Evolutionary conservation across 768 basidiomycete genomes (phyloP).

Genomic region (Paxillus involutus): DNA sequence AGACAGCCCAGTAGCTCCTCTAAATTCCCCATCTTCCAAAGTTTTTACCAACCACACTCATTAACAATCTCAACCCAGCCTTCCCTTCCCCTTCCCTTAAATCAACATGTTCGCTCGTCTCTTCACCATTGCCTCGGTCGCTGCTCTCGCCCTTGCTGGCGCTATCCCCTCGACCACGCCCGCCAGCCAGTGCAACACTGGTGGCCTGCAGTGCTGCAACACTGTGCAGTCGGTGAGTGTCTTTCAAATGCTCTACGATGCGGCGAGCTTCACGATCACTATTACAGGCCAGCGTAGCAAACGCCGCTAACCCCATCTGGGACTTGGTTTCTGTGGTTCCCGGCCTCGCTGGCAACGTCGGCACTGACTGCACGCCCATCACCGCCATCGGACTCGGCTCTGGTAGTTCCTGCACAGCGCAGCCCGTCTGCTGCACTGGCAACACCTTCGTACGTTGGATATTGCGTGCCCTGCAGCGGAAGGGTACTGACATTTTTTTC

Average conservation of each 20-base stretch:
- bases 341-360: constrained; percentile 6
- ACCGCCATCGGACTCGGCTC: not conserved
- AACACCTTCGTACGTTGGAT: constrained; percentile 7
- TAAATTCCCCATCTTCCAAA: not conserved
- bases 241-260: not conserved
- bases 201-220: constrained; percentile 14
- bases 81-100: not conserved
- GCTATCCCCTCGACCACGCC: constrained; percentile 2
- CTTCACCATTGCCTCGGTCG: constrained; percentile 12
- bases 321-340: not conserved
- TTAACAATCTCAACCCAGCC: not conserved
- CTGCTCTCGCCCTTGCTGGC: constrained; percentile 11
- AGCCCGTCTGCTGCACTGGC: constrained; percentile 11
- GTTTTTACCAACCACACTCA: constrained; percentile 6
- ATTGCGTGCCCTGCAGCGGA: too few relatives aligned
- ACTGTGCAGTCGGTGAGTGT: constrained; percentile 3
- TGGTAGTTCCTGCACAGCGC: constrained; percentile 1
- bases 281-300: not conserved
- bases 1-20: not conserved
- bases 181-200: constrained; percentile 10
- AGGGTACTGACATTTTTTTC: too few relatives aligned
- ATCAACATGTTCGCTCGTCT: constrained; percentile 19
- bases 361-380: not conserved
- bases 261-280: too few relatives aligned
- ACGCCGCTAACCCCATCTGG: not conserved